Conservation (phyloP, 2,329 filamentous ascomycete genomes). For the Beauveria australis region DNA sequence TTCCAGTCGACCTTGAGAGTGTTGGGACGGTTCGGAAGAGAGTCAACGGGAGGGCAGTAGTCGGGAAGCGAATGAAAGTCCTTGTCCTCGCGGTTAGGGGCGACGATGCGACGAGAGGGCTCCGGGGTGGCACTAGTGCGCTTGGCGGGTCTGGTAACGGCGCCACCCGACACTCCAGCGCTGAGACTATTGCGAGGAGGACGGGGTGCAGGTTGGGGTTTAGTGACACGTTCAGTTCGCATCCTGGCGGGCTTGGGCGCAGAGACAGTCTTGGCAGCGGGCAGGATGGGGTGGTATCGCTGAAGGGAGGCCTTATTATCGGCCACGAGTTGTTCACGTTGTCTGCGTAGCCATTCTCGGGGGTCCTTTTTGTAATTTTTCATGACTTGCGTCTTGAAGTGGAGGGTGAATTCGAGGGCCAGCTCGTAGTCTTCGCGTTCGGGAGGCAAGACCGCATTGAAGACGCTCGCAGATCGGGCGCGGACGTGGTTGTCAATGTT, state of each 20-base stretch:
- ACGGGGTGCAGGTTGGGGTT: conserved; percentile 27
- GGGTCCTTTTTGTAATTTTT: conserved; percentile 35
- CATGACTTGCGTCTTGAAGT: conserved; percentile 45
- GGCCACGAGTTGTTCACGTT: conserved; percentile 40
- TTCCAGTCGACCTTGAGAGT: conserved; percentile 83
- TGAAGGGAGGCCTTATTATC: conserved; percentile 36
- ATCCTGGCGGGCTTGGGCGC: conserved; percentile 21
- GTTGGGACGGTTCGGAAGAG: conserved; percentile 59
- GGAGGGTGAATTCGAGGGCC: conserved; percentile 42
- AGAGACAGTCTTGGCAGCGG: conserved; percentile 32
- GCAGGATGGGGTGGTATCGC: conserved; percentile 33
- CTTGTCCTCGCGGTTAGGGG: conserved; percentile 71
- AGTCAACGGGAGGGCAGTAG: conserved; percentile 60
- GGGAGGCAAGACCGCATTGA: conserved; percentile 38
- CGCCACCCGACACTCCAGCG: conserved; percentile 19
- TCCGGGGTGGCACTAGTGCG: conserved; percentile 41
- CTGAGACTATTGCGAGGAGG: conserved; percentile 25
- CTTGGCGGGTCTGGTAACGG: conserved; percentile 22
- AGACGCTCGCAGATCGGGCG: conserved; percentile 33
- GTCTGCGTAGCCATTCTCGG: conserved; percentile 39
- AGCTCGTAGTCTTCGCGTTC: conserved; percentile 45
- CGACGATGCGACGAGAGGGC: conserved; percentile 42
- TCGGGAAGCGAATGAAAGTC: conserved; percentile 67
- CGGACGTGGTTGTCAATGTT: conserved; percentile 44
- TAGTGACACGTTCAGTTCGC: conserved; percentile 27